These are phyloP conservation scores for Saccharomycopsis synnaedendra DNA, from an alignment of 805 yeast genomes.

Conservation along the genomic window DNA sequence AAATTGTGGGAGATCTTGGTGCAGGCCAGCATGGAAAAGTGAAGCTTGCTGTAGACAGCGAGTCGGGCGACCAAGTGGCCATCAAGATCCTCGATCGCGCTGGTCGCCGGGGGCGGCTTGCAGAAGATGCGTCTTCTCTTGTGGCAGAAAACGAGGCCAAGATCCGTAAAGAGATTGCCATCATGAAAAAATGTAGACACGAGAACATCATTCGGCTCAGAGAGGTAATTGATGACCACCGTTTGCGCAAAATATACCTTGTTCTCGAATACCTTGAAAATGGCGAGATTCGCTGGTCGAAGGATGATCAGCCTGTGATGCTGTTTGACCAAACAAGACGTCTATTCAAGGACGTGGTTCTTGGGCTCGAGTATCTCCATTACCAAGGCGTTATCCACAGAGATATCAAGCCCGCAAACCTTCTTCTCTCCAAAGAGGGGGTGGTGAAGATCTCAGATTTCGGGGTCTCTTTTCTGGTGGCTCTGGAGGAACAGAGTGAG, in stretches of 20 bases:
- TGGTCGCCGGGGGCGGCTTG: slow-evolving; percentile 26
- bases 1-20: slow-evolving; percentile 78
- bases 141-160: slow-evolving; percentile 47
- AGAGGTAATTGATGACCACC: slow-evolving; percentile 81
- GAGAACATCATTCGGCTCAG: slow-evolving; percentile 82
- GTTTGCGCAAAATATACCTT: slow-evolving; percentile 75
- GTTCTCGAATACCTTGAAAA: slow-evolving; percentile 82
- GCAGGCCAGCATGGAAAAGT: slow-evolving; percentile 99
- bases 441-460: slow-evolving; percentile 91
- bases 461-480: slow-evolving; percentile 77
- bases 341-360: slow-evolving; percentile 70
- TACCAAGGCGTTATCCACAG: slow-evolving; percentile 86
- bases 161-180: slow-evolving; percentile 79
- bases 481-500: slow-evolving; percentile 40
- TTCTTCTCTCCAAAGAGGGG: slow-evolving; percentile 58
- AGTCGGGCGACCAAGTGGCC: slow-evolving; percentile 64
- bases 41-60: slow-evolving; percentile 70
- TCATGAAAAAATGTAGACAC: slow-evolving; percentile 84
- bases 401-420: slow-evolving; percentile 91
- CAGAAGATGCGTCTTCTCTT: slow-evolving; percentile 39
- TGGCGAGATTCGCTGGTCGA: slow-evolving; percentile 86
- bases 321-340: slow-evolving; percentile 55
- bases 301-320: slow-evolving; percentile 43
- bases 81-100: slow-evolving; percentile 84
- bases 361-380: slow-evolving; percentile 87